These are phyloP conservation scores for Rhynchospora pubera DNA, from an alignment of 176 grass and related monocot genomes.

Conservation along the genomic window DNA sequence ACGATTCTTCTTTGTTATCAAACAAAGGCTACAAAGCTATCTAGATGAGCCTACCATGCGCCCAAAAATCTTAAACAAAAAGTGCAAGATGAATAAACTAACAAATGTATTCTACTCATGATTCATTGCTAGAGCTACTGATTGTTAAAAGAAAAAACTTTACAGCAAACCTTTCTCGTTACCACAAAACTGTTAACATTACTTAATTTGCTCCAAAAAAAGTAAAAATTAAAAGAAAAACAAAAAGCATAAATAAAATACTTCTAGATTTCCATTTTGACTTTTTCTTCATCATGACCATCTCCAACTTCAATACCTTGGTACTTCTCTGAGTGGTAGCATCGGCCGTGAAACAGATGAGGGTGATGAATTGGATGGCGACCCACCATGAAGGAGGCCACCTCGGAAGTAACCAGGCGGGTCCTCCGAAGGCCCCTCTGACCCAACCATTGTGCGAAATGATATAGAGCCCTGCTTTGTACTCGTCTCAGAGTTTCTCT, in stretches of 20 bases:
- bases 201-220: conserved; percentile 41
- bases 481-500: conserved; percentile 63
- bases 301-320: conserved; percentile 37
- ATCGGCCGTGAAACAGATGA: conserved; percentile 50
- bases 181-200: conserved; percentile 99
- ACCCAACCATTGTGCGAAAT: conserved; percentile 65
- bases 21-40: background rate
- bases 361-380: conserved; percentile 45
- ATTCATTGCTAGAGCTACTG: conserved; percentile 22
- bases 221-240: conserved; percentile 15
- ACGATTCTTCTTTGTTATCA: background rate
- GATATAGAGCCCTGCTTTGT: conserved; percentile 64
- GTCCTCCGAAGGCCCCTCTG: conserved; percentile 51
- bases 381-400: conserved; percentile 43
- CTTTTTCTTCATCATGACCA: conserved; percentile 31
- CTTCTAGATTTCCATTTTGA: conserved; percentile 35
- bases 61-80: background rate
- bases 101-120: conserved; percentile 13
- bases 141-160: conserved; percentile 46
- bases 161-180: conserved; percentile 90
- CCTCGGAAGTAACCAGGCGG: conserved; percentile 30
- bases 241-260: conserved; percentile 29
- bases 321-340: conserved; percentile 80
- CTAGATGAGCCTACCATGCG: background rate
- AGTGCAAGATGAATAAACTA: background rate